phyloP scores from a whole-genome alignment of 2,329 filamentous ascomycete species.

The Pseudogymnoascus sp. region DNA sequence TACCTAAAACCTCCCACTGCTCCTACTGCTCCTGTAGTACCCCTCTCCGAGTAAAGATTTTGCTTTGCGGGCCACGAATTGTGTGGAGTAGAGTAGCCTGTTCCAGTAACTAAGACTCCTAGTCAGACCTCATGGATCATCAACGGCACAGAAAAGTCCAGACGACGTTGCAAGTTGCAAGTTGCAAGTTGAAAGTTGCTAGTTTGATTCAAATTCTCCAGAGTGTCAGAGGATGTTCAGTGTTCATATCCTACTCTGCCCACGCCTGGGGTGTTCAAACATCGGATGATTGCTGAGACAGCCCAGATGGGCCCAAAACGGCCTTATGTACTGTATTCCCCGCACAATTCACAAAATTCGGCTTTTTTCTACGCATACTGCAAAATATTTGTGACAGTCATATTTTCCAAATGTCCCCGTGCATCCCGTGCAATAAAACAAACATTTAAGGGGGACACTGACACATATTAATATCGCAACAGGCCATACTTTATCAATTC shows the following conservation, averaged over 20 bases:
- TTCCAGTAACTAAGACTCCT: conserved; percentile 7
- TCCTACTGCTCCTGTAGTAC: neutral
- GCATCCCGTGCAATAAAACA: neutral
- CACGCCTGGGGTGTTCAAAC: neutral
- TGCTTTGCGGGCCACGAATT: neutral
- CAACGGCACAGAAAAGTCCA: neutral
- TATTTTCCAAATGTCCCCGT: neutral
- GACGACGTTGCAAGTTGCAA: neutral
- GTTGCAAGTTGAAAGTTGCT: neutral
- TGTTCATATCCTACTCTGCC: neutral
- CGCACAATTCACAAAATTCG: neutral
- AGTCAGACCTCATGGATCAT: conserved; percentile 1
- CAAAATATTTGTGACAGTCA: conserved; percentile 2
- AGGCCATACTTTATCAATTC: neutral
- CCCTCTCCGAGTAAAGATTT: conserved; percentile 7
- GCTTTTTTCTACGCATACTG: neutral
- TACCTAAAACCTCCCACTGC: conserved; percentile 3
- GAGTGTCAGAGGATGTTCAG: neutral
- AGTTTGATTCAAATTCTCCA: neutral
- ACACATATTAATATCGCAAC: neutral
- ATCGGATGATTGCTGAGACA: neutral
- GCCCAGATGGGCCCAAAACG: neutral
- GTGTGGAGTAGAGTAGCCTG: neutral
- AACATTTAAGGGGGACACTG: neutral
- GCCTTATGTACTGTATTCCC: too few species aligned